phyloP scores from a whole-genome alignment of 352 stramenopile species.

The Phytophthora europaea region DNA sequence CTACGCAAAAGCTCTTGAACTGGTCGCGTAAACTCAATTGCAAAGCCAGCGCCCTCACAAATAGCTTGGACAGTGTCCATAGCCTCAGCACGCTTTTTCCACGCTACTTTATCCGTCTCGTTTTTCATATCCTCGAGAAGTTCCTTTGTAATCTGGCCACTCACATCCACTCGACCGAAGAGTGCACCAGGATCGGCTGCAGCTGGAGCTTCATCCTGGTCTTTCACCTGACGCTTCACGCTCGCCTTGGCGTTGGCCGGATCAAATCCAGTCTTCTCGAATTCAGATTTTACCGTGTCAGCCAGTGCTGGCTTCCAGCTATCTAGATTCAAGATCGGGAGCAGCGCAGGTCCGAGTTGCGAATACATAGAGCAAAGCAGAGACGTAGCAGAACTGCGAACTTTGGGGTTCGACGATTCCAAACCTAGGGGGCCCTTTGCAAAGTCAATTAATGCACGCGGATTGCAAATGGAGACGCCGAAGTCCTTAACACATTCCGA shows the following conservation, averaged over 20 bases:
- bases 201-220: slow-evolving; percentile 62
- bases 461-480: slow-evolving; percentile 75
- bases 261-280: slow-evolving; percentile 86
- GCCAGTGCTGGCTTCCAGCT: slow-evolving; percentile 88
- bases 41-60: slow-evolving; percentile 76
- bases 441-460: slow-evolving; percentile 79
- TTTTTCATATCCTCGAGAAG: slow-evolving; percentile 89
- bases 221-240: slow-evolving; percentile 78
- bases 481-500: slow-evolving; percentile 84
- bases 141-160: slow-evolving; percentile 86
- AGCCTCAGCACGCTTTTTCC: slow-evolving; percentile 86
- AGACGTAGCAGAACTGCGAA: slow-evolving; percentile 70
- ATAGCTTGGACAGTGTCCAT: slow-evolving; percentile 86
- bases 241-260: slow-evolving; percentile 60
- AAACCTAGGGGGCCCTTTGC: slow-evolving; percentile 77
- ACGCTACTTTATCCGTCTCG: slow-evolving; percentile 85
- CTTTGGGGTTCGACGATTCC: slow-evolving; percentile 86
- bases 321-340: slow-evolving; percentile 85
- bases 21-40: slow-evolving; percentile 87
- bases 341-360: slow-evolving; percentile 80
- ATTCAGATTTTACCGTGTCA: slow-evolving; percentile 80
- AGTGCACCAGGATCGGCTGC: slow-evolving; percentile 57
- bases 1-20: slow-evolving; percentile 82
- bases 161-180: slow-evolving; percentile 85
- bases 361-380: slow-evolving; percentile 86